Evolutionary conservation across 2,329 filamentous ascomycete species (phyloP).

Genomic region (Clarireedia paspali): DNA sequence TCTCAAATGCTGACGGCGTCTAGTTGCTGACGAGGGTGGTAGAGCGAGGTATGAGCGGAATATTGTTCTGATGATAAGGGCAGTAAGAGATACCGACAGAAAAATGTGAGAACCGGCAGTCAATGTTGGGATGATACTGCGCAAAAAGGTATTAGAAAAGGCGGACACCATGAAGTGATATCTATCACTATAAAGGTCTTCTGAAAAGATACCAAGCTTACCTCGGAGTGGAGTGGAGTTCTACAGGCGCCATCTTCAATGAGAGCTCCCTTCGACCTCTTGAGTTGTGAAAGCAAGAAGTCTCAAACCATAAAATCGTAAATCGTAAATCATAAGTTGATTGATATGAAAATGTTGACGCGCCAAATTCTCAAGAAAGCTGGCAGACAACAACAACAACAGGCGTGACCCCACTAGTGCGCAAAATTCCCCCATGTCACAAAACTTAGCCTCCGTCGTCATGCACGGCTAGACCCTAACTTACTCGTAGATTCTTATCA

Average conservation of each 20-base stretch:
- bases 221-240: constrained; percentile 7
- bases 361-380: no score
- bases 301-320: no score
- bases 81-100: constrained; percentile 15
- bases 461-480: neutral
- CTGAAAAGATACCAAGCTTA: neutral
- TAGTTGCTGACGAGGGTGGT: constrained; percentile 32
- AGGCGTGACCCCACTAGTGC: neutral
- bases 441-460: neutral
- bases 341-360: neutral
- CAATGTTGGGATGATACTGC: constrained; percentile 13
- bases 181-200: neutral
- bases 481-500: neutral
- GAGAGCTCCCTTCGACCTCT: neutral
- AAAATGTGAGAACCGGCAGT: constrained; percentile 15
- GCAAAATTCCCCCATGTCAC: neutral
- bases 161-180: neutral
- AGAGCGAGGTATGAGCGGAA: constrained; percentile 27
- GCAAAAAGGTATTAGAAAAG: constrained; percentile 1
- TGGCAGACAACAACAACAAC: neutral
- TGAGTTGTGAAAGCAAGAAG: neutral
- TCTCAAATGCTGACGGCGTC: constrained; percentile 27
- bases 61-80: constrained; percentile 19
- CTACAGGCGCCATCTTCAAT: constrained; percentile 8
- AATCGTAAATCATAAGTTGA: neutral